Evolutionary conservation across 345 rosid species (phyloP), one percentile per base, ranked within the genome.

Genomic region (Rhodamnia argentea): DNA sequence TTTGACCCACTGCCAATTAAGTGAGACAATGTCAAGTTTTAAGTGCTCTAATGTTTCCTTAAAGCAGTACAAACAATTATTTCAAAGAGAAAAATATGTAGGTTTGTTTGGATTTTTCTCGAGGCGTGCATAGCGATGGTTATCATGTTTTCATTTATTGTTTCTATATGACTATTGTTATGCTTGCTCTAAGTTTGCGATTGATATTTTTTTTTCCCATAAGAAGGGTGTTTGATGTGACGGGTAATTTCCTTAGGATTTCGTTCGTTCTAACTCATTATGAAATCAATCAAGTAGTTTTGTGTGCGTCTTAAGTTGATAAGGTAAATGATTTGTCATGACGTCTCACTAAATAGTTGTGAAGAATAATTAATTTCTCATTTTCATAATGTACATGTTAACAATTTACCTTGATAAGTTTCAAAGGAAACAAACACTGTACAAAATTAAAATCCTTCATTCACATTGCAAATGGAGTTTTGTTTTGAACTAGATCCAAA

Each of bases 151-250:
- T 0, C 40, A 29, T 62, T 62, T 62, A 40, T 10, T 3, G 0
- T 62, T 62, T 62, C 40, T 62, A 15, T 27, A 20, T 27, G 10
- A 10, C 40, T 62, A 14, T 62, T 62, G 70, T 62, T 60, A 27
- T 27, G 10, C 20, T 60, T 16, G 74, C 74, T 27, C 74, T 13
- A 60, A 27, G 8, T 27, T 60, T 60, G 74, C 5, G 40, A 14
- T 60, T 60, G 12, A 50, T 13, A 50, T 23, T 59, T 59, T 59
- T 54, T 50, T n/a, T n/a, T n/a, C 8, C 40, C 16, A 10, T 27
- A 13, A 6, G 14, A 10, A 29, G 0, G 2, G 6, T 60, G 37
- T 32, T 29, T 0, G 7, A 27, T 29, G 7, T 7, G 40, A 62
- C 22, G 0, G 40, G 40, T 62, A 15, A 62, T 59, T 59, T 59